Conservation (phyloP, 768 basidiomycete species). For the Boletus sp. region DNA sequence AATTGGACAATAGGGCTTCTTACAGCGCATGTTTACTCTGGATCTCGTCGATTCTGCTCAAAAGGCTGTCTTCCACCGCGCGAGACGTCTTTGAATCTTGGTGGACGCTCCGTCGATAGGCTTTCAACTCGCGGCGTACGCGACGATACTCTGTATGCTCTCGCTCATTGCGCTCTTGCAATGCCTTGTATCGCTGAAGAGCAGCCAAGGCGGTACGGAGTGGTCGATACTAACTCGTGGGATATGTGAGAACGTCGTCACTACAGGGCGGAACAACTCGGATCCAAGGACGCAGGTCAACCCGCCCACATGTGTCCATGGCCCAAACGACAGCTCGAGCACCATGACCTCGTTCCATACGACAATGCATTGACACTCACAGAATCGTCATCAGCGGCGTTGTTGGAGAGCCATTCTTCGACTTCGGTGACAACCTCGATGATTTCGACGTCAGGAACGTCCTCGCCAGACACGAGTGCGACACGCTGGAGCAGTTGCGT, state of each 20-base stretch:
- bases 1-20: conserved; percentile 4
- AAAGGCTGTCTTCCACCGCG: conserved; percentile 36
- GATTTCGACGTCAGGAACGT: conserved; percentile 32
- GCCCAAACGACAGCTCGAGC: neutral
- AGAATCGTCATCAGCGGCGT: conserved; percentile 37
- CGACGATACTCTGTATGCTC: conserved; percentile 32
- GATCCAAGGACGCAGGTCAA: conserved; percentile 7
- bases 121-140: conserved; percentile 30
- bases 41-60: conserved; percentile 32
- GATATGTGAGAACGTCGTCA: conserved; percentile 19
- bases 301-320: neutral
- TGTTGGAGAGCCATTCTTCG: conserved; percentile 47
- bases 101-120: conserved; percentile 26
- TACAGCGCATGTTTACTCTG: conserved; percentile 28
- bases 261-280: conserved; percentile 21
- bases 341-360: neutral
- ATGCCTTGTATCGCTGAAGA: conserved; percentile 37
- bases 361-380: conserved; percentile 21
- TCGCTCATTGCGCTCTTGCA: conserved; percentile 34
- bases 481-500: conserved; percentile 36
- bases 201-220: conserved; percentile 32
- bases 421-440: conserved; percentile 44
- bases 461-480: conserved; percentile 33
- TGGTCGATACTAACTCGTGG: conserved; percentile 30
- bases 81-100: conserved; percentile 35